These are phyloP conservation scores for Bipolaris gigantea DNA, from an alignment of 2,329 filamentous ascomycete genomes.

Conservation along the genomic window DNA sequence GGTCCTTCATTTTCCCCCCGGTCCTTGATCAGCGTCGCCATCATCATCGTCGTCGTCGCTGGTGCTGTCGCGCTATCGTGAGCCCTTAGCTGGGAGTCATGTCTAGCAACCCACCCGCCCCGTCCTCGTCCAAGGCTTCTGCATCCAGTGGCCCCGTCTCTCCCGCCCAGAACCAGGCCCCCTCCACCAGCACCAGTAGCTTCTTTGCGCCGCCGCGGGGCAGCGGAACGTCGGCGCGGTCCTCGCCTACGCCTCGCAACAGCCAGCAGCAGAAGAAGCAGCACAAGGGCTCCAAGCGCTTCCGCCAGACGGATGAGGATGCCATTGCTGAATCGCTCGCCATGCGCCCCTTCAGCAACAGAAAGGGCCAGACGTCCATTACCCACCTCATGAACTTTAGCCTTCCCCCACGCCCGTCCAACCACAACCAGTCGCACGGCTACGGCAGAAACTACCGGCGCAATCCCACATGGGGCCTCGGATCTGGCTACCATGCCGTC, in stretches of 20 bases:
- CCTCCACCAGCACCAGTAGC: conserved; percentile 48
- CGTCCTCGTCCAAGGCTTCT: conserved; percentile 47
- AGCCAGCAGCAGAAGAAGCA: conserved; percentile 76
- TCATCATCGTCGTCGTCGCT: background rate
- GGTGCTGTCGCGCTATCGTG: conserved; percentile 19
- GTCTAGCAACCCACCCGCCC: conserved; percentile 50
- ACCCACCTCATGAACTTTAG: conserved; percentile 95
- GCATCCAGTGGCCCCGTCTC: conserved; percentile 44
- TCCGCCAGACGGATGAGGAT: conserved; percentile 78
- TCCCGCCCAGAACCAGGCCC: conserved; percentile 49
- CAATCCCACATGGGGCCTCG: conserved; percentile 79
- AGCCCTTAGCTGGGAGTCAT: conserved; percentile 41
- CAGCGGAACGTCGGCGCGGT: conserved; percentile 44
- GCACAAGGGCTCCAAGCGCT: conserved; percentile 79
- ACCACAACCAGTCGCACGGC: conserved; percentile 57
- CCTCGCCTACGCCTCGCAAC: conserved; percentile 64
- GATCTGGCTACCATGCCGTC: conserved; percentile 84
- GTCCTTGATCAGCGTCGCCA: conserved; percentile 1
- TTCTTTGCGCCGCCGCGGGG: conserved; percentile 49
- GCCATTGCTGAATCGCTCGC: conserved; percentile 75
- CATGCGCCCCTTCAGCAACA: conserved; percentile 66
- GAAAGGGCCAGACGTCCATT: conserved; percentile 94
- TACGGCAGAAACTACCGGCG: conserved; percentile 60
- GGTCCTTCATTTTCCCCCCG: conserved; percentile 3
- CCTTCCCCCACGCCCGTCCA: conserved; percentile 71